Conservation (phyloP, 306 rosid species). For the Vicia villosa region DNA sequence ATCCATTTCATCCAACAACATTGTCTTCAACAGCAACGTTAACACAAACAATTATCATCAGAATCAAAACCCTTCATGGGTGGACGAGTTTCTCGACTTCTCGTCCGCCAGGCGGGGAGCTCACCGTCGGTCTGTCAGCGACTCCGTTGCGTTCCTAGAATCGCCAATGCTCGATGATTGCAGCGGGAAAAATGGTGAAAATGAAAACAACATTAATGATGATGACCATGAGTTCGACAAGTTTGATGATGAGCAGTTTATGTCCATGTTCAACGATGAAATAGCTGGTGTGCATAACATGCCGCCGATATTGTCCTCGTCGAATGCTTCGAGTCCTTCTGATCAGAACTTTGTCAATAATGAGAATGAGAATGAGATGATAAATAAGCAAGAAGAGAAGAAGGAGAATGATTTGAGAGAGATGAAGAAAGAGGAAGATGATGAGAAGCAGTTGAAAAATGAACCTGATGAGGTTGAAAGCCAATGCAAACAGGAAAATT, state of each 20-base stretch:
- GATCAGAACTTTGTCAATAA: conserved; percentile 76
- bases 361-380: conserved; percentile 43
- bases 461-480: conserved; percentile 84
- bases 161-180: conserved; percentile 64
- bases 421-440: neutral
- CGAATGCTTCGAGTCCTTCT: conserved; percentile 80
- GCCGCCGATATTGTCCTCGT: conserved; percentile 61
- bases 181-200: neutral
- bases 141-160: conserved; percentile 72
- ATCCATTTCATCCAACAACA: neutral
- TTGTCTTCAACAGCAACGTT: neutral
- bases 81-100: conserved; percentile 92
- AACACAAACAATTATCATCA: conserved; percentile 15
- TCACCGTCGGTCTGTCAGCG: conserved; percentile 84
- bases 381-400: neutral
- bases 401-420: neutral
- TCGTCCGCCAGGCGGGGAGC: conserved; percentile 77
- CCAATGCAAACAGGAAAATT: conserved; percentile 53
- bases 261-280: conserved; percentile 87
- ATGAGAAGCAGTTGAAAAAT: conserved; percentile 43
- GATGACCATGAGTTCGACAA: conserved; percentile 59
- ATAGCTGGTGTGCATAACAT: conserved; percentile 40
- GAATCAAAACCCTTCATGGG: conserved; percentile 79
- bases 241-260: conserved; percentile 87
- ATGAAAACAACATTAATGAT: neutral